These are phyloP conservation scores for Pseudocercospora fijiensis DNA, from an alignment of 2,329 filamentous ascomycete genomes.

Conservation along the genomic window DNA sequence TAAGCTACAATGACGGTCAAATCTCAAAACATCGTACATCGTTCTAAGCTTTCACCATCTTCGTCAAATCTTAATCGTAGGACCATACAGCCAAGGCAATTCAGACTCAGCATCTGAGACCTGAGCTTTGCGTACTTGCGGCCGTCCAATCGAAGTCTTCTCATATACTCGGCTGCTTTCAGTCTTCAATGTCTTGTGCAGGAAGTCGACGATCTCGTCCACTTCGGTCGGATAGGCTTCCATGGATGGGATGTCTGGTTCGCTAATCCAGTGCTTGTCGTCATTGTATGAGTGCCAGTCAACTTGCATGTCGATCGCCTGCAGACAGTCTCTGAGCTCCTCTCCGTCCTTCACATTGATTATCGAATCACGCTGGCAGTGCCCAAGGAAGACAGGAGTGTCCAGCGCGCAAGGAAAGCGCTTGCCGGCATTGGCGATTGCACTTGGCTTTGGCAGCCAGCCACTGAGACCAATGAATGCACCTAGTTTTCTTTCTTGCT, in stretches of 20 bases:
- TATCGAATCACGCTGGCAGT: slow-evolving; percentile 23
- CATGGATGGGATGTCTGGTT: slow-evolving; percentile 16
- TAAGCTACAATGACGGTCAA: neutral
- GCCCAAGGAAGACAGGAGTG: slow-evolving; percentile 25
- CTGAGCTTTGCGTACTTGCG: neutral
- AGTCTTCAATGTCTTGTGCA: slow-evolving; percentile 11
- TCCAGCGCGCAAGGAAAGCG: slow-evolving; percentile 10
- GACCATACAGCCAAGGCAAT: neutral
- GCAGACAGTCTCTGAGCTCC: slow-evolving; percentile 19
- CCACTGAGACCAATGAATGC: slow-evolving; percentile 28
- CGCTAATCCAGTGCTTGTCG: slow-evolving; percentile 26
- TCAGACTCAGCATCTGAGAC: neutral
- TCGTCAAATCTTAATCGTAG: neutral
- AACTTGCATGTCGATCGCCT: slow-evolving; percentile 18
- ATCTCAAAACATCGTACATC: neutral
- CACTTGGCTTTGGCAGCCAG: slow-evolving; percentile 23
- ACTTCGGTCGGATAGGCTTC: slow-evolving; percentile 12
- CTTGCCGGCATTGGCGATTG: slow-evolving; percentile 4
- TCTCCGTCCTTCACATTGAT: slow-evolving; percentile 24
- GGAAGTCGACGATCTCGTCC: slow-evolving; percentile 23
- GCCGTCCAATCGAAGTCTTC: neutral
- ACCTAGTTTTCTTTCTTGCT: slow-evolving; percentile 15
- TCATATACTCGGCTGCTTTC: neutral
- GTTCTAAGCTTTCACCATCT: neutral
- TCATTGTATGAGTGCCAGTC: slow-evolving; percentile 25